Base-by-base conservation (phyloP, 306 rosid species). In the Trifolium fragiferum region DNA sequence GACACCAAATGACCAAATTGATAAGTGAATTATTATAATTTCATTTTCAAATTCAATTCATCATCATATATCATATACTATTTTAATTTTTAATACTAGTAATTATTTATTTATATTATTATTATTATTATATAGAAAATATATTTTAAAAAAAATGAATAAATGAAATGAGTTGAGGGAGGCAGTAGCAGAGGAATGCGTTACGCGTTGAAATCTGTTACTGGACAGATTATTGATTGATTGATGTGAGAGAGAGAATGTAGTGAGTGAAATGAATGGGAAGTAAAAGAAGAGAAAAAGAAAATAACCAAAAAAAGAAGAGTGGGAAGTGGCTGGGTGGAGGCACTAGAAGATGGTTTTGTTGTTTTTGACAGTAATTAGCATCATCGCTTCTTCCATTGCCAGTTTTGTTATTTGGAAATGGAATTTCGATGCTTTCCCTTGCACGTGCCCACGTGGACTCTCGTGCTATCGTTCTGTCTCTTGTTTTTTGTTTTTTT, bases 401-500 rank as follows among this genome's bases (percentile, higher is more conserved):
- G 54, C 41, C 35, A 0, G 30, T 23, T 35, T 40, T 78, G 16
- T 63, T 51, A 1, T 53, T 53, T 65, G 14, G 35, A 23, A 15
- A 18, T 78, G 67, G 44, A 66, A 41, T 20, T 66, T 66, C 2
- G 44, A 66, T 64, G 54, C 15, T 44, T 72, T 4, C 19, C 30
- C 33, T 50, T 12, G 72, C 83, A 80, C 76, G 78, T 79, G 83
- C 11, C 64, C 83, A 79, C 75, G 76, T 80, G 83, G 33, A 37
- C 23, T 32, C 51, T 38, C 49, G 41, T 44, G 58, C 23, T 41
- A 14, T 62, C 30, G 25, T 18, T 68, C 46, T 47, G 15, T 77
- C 15, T 46, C 41, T 47, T 53, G 60, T 9, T 49, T 49, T 15
- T n/a, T n/a, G 12, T 2, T 41, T 23, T 61, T 11, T 25, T 51